Conservation (phyloP, 2,329 filamentous ascomycete genomes). For the Aquanectria penicillioides region DNA sequence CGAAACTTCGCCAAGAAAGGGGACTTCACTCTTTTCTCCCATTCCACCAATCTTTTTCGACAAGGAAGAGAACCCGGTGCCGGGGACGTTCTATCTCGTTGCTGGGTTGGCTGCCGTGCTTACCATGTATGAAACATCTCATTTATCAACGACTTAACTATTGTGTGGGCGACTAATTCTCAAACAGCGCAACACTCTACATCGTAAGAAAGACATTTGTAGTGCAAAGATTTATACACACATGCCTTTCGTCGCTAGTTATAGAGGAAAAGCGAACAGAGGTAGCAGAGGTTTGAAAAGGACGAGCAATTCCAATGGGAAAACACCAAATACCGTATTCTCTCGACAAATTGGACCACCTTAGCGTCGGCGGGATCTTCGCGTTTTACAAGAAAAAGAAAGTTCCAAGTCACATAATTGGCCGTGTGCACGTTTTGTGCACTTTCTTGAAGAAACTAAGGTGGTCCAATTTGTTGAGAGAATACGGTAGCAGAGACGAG, state of each 20-base stretch:
- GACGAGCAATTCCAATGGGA: too few relatives aligned
- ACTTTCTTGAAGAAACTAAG: too few relatives aligned
- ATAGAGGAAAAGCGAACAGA: neutral
- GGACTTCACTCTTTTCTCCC: neutral
- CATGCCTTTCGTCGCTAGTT: neutral
- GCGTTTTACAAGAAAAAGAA: too few relatives aligned
- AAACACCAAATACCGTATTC: too few relatives aligned
- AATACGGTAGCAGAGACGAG: too few relatives aligned
- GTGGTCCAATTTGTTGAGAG: too few relatives aligned
- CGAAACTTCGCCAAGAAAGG: neutral
- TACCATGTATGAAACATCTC: neutral
- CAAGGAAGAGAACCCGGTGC: neutral
- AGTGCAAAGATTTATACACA: neutral
- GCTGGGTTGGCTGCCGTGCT: neutral
- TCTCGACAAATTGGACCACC: too few relatives aligned
- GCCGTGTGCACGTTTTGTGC: too few relatives aligned
- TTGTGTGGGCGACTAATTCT: neutral
- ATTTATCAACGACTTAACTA: too few relatives aligned
- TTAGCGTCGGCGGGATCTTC: too few relatives aligned
- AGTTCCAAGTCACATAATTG: too few relatives aligned
- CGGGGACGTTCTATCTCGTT: neutral
- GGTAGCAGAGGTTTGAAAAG: too few relatives aligned
- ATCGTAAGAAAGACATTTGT: neutral
- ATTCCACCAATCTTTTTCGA: neutral
- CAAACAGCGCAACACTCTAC: neutral